phyloP scores from a whole-genome alignment of 1,284 basidiomycete genomes.

The Puccinia horiana region DNA sequence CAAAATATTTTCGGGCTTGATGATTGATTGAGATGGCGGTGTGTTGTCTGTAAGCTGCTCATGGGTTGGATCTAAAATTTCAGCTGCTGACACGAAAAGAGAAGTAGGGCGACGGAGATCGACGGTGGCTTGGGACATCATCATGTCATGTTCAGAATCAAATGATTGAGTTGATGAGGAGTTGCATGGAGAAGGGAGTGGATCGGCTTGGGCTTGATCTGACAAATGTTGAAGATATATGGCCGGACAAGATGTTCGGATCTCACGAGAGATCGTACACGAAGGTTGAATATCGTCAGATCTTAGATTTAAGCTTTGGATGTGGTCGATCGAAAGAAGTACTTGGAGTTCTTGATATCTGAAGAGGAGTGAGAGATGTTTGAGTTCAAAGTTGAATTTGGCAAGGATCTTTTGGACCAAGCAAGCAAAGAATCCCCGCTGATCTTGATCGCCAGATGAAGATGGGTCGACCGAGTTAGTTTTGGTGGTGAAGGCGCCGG shows the following conservation, averaged over 20 bases:
- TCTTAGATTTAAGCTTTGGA: neutral
- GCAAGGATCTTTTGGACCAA: constrained; percentile 42
- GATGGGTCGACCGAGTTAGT: neutral
- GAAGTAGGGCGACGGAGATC: constrained; percentile 58
- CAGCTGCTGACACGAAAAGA: neutral
- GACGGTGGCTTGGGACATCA: constrained; percentile 62
- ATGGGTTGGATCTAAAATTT: constrained; percentile 10
- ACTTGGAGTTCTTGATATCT: constrained; percentile 17
- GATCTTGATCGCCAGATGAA: constrained; percentile 21
- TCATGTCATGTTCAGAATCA: constrained; percentile 55
- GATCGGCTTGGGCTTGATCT: constrained; percentile 13
- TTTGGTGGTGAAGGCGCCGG: constrained; percentile 41
- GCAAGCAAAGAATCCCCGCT: constrained; percentile 40
- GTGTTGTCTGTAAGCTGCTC: neutral
- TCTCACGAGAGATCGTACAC: constrained; percentile 21
- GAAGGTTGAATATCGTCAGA: neutral
- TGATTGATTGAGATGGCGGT: neutral
- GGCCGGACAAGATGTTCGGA: constrained; percentile 23
- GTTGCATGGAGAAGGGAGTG: constrained; percentile 9
- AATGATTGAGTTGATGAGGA: constrained; percentile 51
- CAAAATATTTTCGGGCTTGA: constrained; percentile 16
- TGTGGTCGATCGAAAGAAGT: constrained; percentile 29
- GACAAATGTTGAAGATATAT: constrained; percentile 34
- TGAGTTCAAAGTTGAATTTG: constrained; percentile 42
- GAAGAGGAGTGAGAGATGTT: constrained; percentile 15